Evolutionary conservation across 768 basidiomycete species (phyloP), one percentile per base, ranked within the genome.

Genomic region (Tubosaeta sp.): DNA sequence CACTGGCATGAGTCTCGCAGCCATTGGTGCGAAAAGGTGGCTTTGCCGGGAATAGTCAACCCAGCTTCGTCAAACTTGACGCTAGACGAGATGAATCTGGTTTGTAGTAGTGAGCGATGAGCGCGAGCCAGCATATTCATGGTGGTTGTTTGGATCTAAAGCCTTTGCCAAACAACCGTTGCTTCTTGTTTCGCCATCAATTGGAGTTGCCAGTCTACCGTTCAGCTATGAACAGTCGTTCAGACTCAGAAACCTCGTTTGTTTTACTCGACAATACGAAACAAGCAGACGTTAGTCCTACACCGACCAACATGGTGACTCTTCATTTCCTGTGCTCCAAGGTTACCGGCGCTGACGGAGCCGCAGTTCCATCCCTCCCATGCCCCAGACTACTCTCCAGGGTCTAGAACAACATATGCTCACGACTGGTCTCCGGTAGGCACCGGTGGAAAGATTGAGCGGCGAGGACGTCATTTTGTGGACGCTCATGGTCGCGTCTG

Each of bases 1-100:
- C 87, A 91, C 51, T 79, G 81, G 58, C 93, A 96, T 0, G 87
- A 79, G 61, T 97, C 94, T 21, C 93, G 83, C 10, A 98, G 78
- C 84, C 90, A 94, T 48, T 82, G 68, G 60, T 79, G 84, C 0
- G 87, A 78, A 57, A 90, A 82, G 10, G 69, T 62, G 24, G 74
- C 58, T 18, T 71, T 69, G 11, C 83, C 46, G 6, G 60, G 57
- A 40, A 67, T 46, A n/a, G 38, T 58, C 29, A 67, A 34, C 31
- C 30, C 47, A 31, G 32, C 5, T 3, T 44, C 45, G 32, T 65
- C 64, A 29, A 45, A 38, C n/a, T 16, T 46, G 44, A 57, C 10
- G 43, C 30, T 11, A 4, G 53, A 57, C 4, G 54, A 54, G 38
- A 59, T 44, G 19, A 19, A 1, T 54, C 51, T 53, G 25, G 35